These are phyloP conservation scores for Lodderomyces oxycetoniae DNA, from an alignment of 1,139 yeast genomes.

Conservation along the genomic window DNA sequence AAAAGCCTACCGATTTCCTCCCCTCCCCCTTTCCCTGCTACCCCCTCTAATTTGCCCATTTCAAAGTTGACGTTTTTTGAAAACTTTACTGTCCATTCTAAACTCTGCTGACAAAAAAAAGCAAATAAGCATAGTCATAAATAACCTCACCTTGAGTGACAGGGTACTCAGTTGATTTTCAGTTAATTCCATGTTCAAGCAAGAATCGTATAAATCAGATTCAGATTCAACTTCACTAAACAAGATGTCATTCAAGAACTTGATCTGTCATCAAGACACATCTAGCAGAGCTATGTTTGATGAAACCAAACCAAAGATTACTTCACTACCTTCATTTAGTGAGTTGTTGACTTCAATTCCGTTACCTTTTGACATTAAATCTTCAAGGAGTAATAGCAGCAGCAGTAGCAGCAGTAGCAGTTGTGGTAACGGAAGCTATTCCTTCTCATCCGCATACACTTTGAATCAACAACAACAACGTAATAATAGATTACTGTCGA, in stretches of 20 bases:
- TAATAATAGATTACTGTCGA: neutral
- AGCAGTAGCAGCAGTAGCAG: conserved; percentile 5
- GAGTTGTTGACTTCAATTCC: conserved; percentile 38
- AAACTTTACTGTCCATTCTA: no score
- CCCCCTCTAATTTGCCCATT: no score
- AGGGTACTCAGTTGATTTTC: no score
- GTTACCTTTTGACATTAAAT: conserved; percentile 25
- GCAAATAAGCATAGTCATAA: no score
- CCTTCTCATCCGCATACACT: conserved; percentile 7
- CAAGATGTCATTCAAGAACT: neutral
- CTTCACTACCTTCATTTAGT: conserved; percentile 33
- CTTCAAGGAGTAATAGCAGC: conserved; percentile 7
- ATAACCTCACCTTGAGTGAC: no score
- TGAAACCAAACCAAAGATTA: conserved; percentile 5
- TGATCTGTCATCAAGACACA: neutral
- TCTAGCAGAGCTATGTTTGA: neutral
- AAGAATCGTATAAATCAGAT: no score
- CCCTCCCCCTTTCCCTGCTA: no score
- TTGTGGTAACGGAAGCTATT: neutral
- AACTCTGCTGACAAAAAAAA: no score
- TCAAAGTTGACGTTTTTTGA: no score
- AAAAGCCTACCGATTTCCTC: no score
- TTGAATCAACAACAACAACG: conserved; percentile 10
- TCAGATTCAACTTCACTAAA: neutral
- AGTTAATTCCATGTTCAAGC: no score